phyloP scores from a whole-genome alignment of 805 yeast genomes.

The Pichia thaimueangensis region DNA sequence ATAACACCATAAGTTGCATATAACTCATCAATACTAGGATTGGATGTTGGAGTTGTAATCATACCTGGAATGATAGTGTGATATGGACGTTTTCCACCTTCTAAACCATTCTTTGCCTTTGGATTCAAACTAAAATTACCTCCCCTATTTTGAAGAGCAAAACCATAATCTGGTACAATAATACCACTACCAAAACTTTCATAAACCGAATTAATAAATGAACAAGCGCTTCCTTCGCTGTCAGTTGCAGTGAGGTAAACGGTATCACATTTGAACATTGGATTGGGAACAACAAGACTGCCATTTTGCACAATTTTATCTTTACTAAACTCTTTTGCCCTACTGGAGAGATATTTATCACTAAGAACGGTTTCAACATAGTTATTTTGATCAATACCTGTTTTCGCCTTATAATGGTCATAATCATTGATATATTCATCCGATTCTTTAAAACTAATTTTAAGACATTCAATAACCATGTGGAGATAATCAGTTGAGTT shows the following conservation, averaged over 20 bases:
- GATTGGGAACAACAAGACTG: slow-evolving; percentile 40
- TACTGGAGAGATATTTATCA: slow-evolving; percentile 41
- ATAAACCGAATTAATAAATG: slow-evolving; percentile 72
- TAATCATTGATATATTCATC: slow-evolving; percentile 69
- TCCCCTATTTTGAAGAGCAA: slow-evolving; percentile 70
- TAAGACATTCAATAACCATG: slow-evolving; percentile 61
- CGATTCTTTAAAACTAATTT: slow-evolving; percentile 67
- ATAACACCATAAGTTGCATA: slow-evolving; percentile 62
- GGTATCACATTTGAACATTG: slow-evolving; percentile 59
- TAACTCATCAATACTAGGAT: slow-evolving; percentile 33
- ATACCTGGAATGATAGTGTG: slow-evolving; percentile 82
- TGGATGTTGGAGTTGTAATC: slow-evolving; percentile 43
- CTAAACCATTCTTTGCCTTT: slow-evolving; percentile 52
- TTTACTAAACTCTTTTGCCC: slow-evolving; percentile 42
- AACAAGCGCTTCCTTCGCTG: slow-evolving; percentile 68
- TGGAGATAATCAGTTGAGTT: slow-evolving; percentile 70
- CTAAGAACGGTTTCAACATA: slow-evolving; percentile 38
- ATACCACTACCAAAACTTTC: slow-evolving; percentile 66
- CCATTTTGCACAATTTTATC: slow-evolving; percentile 35
- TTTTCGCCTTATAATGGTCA: slow-evolving; percentile 27
- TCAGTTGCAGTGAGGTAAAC: slow-evolving; percentile 64
- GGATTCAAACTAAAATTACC: slow-evolving; percentile 61
- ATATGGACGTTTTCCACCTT: slow-evolving; percentile 67
- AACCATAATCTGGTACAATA: slow-evolving; percentile 58
- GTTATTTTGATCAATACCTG: slow-evolving; percentile 13